Percentiles rank a stretch among this genome's conserved stretches.
These are phyloP conservation scores for Penicillium canescens DNA, from an alignment of 495 filamentous ascomycete species.

Conservation along the genomic window DNA sequence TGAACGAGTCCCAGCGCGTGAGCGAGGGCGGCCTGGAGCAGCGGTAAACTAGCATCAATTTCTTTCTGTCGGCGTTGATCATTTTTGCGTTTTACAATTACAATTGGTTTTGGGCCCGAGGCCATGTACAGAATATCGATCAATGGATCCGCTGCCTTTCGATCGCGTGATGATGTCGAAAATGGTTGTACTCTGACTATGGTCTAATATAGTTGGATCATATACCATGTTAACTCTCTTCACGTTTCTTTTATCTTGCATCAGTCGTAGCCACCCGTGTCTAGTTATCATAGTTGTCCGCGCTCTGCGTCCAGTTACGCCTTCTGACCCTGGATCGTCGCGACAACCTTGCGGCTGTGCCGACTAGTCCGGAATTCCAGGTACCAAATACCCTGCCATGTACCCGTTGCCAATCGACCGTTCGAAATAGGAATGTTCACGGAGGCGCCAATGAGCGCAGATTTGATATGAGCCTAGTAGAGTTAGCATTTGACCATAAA, in stretches of 20 bases:
- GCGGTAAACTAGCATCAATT: slow-evolving; percentile 44
- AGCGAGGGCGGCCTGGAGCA: slow-evolving; percentile 52
- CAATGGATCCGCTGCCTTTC: slow-evolving; percentile 27
- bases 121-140: slow-evolving; percentile 38
- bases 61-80: slow-evolving; percentile 46
- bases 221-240: background rate
- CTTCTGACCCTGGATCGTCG: slow-evolving; percentile 94
- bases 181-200: slow-evolving; percentile 26
- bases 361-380: slow-evolving; percentile 80
- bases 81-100: slow-evolving; percentile 25
- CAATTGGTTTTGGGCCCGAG: slow-evolving; percentile 27
- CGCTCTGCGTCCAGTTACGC: slow-evolving; percentile 37
- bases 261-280: background rate
- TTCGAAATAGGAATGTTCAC: slow-evolving; percentile 88
- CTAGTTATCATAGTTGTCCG: slow-evolving; percentile 22
- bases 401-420: slow-evolving; percentile 71
- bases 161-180: slow-evolving; percentile 14
- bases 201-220: slow-evolving; percentile 10
- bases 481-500: slow-evolving; percentile 7
- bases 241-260: slow-evolving; percentile 1
- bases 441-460: slow-evolving; percentile 80
- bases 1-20: slow-evolving; percentile 56
- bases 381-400: slow-evolving; percentile 89
- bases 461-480: slow-evolving; percentile 83
- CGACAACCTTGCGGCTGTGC: slow-evolving; percentile 79